A percentile compares a stretch with the other conserved stretches of the same genome.
Evolutionary conservation across 345 rosid genomes (phyloP).

Genomic region (Eucalyptus cloeziana): DNA sequence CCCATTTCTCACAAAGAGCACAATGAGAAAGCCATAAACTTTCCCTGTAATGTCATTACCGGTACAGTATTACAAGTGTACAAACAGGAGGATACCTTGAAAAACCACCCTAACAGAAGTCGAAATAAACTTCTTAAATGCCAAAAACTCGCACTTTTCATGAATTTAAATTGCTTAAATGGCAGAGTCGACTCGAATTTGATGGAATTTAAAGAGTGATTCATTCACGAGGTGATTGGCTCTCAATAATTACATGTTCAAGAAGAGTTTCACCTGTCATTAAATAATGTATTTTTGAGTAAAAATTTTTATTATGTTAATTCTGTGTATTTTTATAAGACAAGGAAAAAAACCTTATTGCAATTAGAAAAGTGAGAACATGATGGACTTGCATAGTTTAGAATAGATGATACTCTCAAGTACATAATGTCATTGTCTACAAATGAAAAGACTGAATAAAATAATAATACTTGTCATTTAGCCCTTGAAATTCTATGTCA

Average conservation of each 20-base stretch:
- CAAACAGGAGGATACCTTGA: neutral
- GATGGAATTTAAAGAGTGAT: neutral
- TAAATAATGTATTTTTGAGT: neutral
- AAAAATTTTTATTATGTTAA: neutral
- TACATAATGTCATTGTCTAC: neutral
- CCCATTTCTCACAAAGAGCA: neutral
- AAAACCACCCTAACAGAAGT: neutral
- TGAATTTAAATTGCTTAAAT: neutral
- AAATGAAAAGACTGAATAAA: neutral
- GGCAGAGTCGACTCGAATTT: neutral
- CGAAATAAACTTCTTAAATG: neutral
- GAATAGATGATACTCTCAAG: neutral
- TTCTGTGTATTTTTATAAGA: neutral
- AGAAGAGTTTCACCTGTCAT: neutral
- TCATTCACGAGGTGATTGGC: neutral
- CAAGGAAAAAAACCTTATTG: neutral
- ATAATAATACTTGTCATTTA: neutral
- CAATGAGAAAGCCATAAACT: neutral
- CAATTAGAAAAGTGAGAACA: neutral
- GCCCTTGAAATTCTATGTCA: neutral
- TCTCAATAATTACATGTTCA: neutral
- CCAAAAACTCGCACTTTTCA: neutral
- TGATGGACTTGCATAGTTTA: neutral
- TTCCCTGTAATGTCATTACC: neutral
- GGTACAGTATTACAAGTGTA: neutral